phyloP scores from a whole-genome alignment of 1,284 basidiomycete species.

The Cutaneotrichosporon sp. region DNA sequence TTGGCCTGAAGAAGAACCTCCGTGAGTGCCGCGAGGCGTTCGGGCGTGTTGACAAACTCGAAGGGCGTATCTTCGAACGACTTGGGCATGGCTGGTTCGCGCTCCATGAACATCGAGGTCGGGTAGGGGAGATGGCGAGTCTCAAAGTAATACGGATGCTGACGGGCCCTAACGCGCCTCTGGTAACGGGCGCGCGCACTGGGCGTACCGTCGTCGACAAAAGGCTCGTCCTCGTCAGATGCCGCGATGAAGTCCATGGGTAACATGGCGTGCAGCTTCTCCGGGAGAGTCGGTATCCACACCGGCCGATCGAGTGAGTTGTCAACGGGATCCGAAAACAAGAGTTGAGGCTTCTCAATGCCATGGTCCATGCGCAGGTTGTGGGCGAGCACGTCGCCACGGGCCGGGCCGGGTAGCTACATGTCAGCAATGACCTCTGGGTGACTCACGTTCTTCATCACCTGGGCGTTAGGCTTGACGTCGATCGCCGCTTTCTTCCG shows the following conservation, averaged over 20 bases:
- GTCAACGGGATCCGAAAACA: conserved; percentile 63
- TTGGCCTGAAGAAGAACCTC: conserved; percentile 63
- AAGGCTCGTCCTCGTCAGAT: conserved; percentile 22
- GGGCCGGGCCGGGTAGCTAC: conserved; percentile 39
- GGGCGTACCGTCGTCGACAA: neutral
- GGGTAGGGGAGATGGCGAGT: conserved; percentile 71
- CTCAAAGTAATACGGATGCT: conserved; percentile 81
- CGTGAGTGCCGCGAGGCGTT: conserved; percentile 64
- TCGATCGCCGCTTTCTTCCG: conserved; percentile 59
- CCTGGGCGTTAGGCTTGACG: conserved; percentile 29
- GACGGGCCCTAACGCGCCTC: neutral
- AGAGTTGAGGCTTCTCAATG: conserved; percentile 74
- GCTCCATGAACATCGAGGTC: conserved; percentile 63
- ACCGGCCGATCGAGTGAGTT: conserved; percentile 58
- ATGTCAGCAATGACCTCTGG: neutral
- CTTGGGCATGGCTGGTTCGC: conserved; percentile 56
- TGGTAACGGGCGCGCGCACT: neutral
- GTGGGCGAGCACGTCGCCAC: conserved; percentile 25
- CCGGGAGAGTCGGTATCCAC: conserved; percentile 62
- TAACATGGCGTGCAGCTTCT: conserved; percentile 74
- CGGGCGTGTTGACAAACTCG: conserved; percentile 67
- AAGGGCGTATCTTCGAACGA: conserved; percentile 71
- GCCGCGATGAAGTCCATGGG: conserved; percentile 60
- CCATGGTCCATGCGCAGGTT: conserved; percentile 67
- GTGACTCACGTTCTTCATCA: conserved; percentile 13